Conservation (phyloP, 768 basidiomycete genomes). For the Lentinula lateritia region DNA sequence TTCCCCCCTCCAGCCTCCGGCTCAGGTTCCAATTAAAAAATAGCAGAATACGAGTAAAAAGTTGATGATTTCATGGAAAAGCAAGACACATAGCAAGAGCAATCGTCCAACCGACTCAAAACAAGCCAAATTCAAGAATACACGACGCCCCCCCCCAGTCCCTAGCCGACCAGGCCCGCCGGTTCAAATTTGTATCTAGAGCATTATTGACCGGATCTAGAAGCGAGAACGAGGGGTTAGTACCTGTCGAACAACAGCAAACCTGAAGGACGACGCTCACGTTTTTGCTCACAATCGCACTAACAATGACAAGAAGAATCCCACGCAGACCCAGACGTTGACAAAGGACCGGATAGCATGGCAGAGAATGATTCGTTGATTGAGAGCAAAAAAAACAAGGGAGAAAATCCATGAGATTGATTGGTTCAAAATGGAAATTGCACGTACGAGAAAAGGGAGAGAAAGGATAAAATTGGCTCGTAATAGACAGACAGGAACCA, state of each 20-base stretch:
- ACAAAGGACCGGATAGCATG: conserved; percentile 5
- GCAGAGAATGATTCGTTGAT: conserved; percentile 9
- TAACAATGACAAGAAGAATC: conserved; percentile 18
- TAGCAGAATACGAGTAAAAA: background rate
- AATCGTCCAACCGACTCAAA: background rate
- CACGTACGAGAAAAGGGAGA: background rate
- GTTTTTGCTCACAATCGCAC: conserved; percentile 65
- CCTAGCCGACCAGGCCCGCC: background rate
- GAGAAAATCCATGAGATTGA: conserved; percentile 7
- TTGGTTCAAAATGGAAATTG: conserved; percentile 6
- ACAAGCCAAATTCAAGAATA: too few relatives aligned
- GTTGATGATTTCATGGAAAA: background rate
- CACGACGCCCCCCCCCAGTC: too few relatives aligned
- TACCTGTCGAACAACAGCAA: background rate
- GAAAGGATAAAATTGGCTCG: background rate
- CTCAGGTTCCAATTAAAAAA: background rate
- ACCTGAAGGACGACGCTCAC: conserved; percentile 35
- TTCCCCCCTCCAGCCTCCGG: background rate
- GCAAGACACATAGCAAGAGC: background rate
- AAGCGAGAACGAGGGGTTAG: too few relatives aligned
- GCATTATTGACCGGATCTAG: conserved; percentile 4
- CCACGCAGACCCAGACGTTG: background rate
- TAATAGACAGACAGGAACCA: background rate
- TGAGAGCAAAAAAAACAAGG: conserved; percentile 3
- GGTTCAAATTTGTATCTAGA: background rate